Base-by-base conservation (phyloP, 2,329 filamentous ascomycete genomes). In the Aspergillus sp. region DNA sequence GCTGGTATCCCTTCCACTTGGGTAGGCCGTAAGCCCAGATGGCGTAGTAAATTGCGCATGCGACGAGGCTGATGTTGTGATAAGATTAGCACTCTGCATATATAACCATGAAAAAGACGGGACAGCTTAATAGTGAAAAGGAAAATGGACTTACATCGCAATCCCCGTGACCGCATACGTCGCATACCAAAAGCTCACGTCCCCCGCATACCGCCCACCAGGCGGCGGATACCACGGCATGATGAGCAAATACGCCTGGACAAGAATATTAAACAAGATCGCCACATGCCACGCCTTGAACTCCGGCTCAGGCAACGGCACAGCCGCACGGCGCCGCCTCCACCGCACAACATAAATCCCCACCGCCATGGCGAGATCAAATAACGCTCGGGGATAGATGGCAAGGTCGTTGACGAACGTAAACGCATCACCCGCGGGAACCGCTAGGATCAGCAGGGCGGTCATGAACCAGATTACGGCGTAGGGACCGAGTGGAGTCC, bases 161-260 rank as follows among this genome's bases (percentile, higher is more conserved):
- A 91, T 82, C 0, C 89, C 88, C 0, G 86, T 83, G 0, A 87
- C 84, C 22, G 84, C 83, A 67, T 91, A 91, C 0, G 88, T 91
- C 1, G 82, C 88, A 65, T 91, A 92, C 85, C 87, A 92, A 74
- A 92, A 92, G 57, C 84, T 88, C 1, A 91, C 89, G 60, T 89
- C 85, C 0, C 88, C 89, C 0, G 83, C 85, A 41, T 84, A 82
- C 0, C 77, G 77, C 0, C 89, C 89, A 0, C 79, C 82, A 0
- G 80, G 78, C 0, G 89, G 89, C 2, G 89, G 89, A 65, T 87
- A 89, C 89, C 89, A 92, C 0, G 89, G 89, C 82, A 90, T 90
- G 17, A 87, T 81, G 1, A 91, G 75, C 48, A 90, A 76, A 61
- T 87, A 91, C 0, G 87, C 59, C 56, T 89, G 84, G 0, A 87